These are phyloP conservation scores for Fusarium sp. DNA, from an alignment of 2,329 filamentous ascomycete genomes.

Conservation along the genomic window DNA sequence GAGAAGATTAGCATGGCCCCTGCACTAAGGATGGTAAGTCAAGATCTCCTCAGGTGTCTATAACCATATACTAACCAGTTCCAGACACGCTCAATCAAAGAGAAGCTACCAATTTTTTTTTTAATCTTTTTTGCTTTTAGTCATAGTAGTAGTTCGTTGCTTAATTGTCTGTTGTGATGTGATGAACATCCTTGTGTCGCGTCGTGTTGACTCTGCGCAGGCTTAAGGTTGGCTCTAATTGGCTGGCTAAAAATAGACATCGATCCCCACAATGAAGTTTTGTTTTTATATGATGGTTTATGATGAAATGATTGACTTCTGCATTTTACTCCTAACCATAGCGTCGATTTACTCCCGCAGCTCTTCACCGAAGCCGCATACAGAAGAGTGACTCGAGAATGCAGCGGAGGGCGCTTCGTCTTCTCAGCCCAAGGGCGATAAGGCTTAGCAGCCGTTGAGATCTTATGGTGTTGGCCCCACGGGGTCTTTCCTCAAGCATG, in stretches of 20 bases:
- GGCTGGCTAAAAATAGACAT: neutral
- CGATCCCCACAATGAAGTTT: neutral
- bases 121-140: fast-evolving
- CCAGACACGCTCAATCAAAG: conserved; percentile 21
- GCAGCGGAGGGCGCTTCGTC: neutral
- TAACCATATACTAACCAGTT: no score
- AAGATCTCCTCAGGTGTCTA: no score
- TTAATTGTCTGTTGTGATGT: neutral
- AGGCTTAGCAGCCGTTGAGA: neutral
- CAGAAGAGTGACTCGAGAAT: neutral
- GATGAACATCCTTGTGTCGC: neutral
- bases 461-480: neutral
- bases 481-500: no score
- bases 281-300: neutral
- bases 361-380: neutral
- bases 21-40: conserved; percentile 81
- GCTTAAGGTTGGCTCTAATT: neutral
- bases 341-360: fast-evolving
- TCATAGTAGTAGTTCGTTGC: neutral
- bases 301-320: neutral
- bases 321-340: fast-evolving
- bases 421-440: neutral
- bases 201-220: neutral
- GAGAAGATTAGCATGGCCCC: conserved; percentile 83
- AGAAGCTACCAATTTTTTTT: conserved; percentile 25